Evolutionary conservation across 176 grass and related monocot species (phyloP).

Genomic region (Elaeis guineensis): DNA sequence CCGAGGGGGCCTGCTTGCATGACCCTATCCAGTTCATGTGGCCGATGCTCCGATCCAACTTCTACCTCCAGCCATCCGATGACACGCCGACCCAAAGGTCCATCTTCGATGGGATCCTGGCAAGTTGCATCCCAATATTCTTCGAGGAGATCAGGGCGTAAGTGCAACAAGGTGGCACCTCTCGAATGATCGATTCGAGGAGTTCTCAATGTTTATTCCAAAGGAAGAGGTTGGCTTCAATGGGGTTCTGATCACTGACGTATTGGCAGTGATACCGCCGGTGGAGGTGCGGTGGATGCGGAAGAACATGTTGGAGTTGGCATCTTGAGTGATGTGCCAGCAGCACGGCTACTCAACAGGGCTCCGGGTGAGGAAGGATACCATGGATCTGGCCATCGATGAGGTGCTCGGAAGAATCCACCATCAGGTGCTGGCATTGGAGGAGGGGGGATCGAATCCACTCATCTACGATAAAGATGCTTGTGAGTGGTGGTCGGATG

Average conservation of each 20-base stretch:
- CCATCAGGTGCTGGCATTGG: too few relatives aligned
- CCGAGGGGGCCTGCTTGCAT: slow-evolving; percentile 29
- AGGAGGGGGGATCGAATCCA: too few relatives aligned
- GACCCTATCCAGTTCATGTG: slow-evolving; percentile 32
- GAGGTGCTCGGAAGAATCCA: too few relatives aligned
- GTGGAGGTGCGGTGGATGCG: slow-evolving; percentile 44
- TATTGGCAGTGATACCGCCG: slow-evolving; percentile 35
- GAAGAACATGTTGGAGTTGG: slow-evolving; percentile 33
- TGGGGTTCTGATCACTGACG: slow-evolving; percentile 12
- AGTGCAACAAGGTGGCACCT: slow-evolving; percentile 65
- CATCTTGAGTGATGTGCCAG: slow-evolving; percentile 43
- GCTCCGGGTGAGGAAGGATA: slow-evolving; percentile 36
- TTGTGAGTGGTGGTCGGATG: too few relatives aligned
- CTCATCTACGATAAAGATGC: neutral
- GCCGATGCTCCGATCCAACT: slow-evolving; percentile 40
- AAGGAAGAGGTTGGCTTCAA: slow-evolving; percentile 57
- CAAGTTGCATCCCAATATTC: slow-evolving; percentile 58
- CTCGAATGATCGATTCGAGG: slow-evolving; percentile 28
- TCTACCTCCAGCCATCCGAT: slow-evolving; percentile 57
- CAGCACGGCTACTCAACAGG: slow-evolving; percentile 37
- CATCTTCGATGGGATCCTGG: slow-evolving; percentile 53
- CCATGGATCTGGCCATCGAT: slow-evolving; percentile 62
- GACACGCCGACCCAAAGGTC: slow-evolving; percentile 49
- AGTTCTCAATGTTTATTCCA: slow-evolving; percentile 52
- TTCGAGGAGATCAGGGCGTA: slow-evolving; percentile 50